Conservation (phyloP, 805 yeast species). For the Scheffersomyces coipomensis region DNA sequence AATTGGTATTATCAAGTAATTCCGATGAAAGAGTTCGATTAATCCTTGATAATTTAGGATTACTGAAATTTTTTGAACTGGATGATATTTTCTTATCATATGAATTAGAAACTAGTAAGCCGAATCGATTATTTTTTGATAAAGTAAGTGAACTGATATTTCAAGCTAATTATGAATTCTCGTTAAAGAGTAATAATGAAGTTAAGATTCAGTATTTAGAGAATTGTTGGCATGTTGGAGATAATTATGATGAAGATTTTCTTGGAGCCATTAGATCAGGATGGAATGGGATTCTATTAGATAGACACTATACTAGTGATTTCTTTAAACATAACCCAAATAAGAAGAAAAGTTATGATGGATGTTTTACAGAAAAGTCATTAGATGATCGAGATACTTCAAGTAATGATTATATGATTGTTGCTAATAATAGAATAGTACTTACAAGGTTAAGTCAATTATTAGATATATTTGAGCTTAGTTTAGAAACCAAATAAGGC, state of each 20-base stretch:
- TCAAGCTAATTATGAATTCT: not conserved
- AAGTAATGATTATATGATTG: slow-evolving; percentile 18
- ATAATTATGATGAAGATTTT: slow-evolving; percentile 54
- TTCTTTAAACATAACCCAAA: slow-evolving; percentile 11
- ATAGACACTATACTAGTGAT: slow-evolving; percentile 30
- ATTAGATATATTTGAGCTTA: slow-evolving; percentile 12
- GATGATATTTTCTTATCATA: slow-evolving; percentile 51
- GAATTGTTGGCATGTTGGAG: slow-evolving; percentile 66
- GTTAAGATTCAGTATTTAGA: slow-evolving; percentile 9
- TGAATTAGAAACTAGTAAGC: slow-evolving; percentile 55
- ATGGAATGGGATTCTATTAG: slow-evolving; percentile 59
- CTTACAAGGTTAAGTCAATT: slow-evolving; percentile 18
- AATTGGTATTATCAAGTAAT: slow-evolving; percentile 53
- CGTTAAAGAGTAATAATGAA: not conserved
- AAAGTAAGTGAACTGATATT: slow-evolving; percentile 6
- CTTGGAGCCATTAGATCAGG: slow-evolving; percentile 54
- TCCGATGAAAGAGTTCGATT: slow-evolving; percentile 56
- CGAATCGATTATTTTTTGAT: slow-evolving; percentile 48
- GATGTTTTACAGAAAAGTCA: slow-evolving; percentile 4
- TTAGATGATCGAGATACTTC: slow-evolving; percentile 4
- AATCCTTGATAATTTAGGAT: slow-evolving; percentile 46
- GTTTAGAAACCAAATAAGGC: not conserved
- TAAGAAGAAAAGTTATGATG: slow-evolving; percentile 4
- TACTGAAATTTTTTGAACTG: slow-evolving; percentile 38
- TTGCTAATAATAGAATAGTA: slow-evolving; percentile 34